Evolutionary conservation across 768 basidiomycete genomes (phyloP).

Genomic region (Tricholoma matsutake): DNA sequence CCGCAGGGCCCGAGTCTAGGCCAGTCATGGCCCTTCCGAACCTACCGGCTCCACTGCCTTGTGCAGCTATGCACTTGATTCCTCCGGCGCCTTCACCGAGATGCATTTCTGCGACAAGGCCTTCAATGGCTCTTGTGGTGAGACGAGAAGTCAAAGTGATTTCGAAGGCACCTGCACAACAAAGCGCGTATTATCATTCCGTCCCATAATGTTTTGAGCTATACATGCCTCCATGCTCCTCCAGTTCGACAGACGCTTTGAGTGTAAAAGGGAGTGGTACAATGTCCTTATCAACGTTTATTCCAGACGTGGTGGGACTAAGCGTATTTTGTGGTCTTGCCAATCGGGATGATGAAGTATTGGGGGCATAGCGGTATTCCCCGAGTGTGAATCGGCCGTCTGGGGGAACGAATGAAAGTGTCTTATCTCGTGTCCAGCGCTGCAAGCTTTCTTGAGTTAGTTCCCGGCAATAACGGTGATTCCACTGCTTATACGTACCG

Average conservation of each 20-base stretch:
- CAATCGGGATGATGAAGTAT: conserved; percentile 26
- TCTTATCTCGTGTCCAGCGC: conserved; percentile 73
- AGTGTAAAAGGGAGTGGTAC: conserved; percentile 51
- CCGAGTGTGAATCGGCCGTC: conserved; percentile 85
- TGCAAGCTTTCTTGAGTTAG: conserved; percentile 54
- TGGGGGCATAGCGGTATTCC: conserved; percentile 71
- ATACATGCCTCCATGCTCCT: conserved; percentile 39
- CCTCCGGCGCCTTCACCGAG: conserved; percentile 72
- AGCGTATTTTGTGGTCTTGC: conserved; percentile 17
- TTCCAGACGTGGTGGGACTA: conserved; percentile 14
- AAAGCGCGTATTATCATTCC: not conserved
- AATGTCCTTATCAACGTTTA: conserved; percentile 34
- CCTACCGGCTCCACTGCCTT: conserved; percentile 37
- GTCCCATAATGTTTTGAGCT: not conserved
- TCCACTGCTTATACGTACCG: conserved; percentile 48
- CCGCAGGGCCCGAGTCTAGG: conserved; percentile 7
- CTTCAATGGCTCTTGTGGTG: conserved; percentile 65
- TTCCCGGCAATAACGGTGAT: not conserved
- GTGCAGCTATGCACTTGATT: conserved; percentile 68
- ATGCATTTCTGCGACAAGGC: conserved; percentile 65
- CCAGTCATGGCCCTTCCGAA: conserved; percentile 19
- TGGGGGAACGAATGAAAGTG: conserved; percentile 89
- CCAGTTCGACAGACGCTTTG: conserved; percentile 45
- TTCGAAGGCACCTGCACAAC: conserved; percentile 52
- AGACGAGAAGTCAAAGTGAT: conserved; percentile 62